These are phyloP conservation scores for Scutellaria barbata DNA, from an alignment of 257 asterid species.

Conservation along the genomic window DNA sequence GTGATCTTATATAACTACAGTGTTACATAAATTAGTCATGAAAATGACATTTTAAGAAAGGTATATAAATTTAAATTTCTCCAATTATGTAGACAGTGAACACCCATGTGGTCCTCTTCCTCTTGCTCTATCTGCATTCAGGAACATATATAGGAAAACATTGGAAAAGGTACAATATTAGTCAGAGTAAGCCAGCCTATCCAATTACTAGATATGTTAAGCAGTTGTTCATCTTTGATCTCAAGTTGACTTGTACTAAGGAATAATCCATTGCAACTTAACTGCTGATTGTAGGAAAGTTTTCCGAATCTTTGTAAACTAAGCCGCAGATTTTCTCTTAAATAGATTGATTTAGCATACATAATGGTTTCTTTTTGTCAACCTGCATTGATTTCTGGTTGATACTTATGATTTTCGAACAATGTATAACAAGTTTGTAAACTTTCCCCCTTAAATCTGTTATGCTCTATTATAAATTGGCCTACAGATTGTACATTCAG, in stretches of 20 bases:
- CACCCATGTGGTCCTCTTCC: background rate
- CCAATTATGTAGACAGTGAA: background rate
- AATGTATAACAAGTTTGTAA: constrained; percentile 2
- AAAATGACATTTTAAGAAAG: background rate
- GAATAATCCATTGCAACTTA: background rate
- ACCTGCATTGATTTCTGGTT: background rate
- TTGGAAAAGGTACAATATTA: background rate
- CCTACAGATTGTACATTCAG: constrained; percentile 10
- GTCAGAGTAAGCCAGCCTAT: background rate
- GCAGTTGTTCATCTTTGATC: background rate
- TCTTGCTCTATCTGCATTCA: constrained; percentile 3
- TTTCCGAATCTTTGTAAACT: background rate
- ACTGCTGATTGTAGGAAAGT: constrained; percentile 1
- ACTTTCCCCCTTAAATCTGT: background rate
- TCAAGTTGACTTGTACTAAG: constrained; percentile 17
- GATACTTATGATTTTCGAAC: constrained; percentile 4
- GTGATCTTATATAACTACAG: background rate
- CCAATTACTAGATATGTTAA: background rate
- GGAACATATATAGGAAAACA: background rate
- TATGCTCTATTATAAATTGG: constrained; percentile 18
- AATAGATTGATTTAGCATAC: background rate
- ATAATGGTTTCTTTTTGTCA: background rate
- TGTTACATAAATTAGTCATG: background rate
- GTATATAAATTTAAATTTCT: background rate
- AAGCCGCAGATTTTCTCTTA: constrained; percentile 2